Base-by-base conservation (phyloP, 495 filamentous ascomycete species). In the Penicillium dipodomyicola region DNA sequence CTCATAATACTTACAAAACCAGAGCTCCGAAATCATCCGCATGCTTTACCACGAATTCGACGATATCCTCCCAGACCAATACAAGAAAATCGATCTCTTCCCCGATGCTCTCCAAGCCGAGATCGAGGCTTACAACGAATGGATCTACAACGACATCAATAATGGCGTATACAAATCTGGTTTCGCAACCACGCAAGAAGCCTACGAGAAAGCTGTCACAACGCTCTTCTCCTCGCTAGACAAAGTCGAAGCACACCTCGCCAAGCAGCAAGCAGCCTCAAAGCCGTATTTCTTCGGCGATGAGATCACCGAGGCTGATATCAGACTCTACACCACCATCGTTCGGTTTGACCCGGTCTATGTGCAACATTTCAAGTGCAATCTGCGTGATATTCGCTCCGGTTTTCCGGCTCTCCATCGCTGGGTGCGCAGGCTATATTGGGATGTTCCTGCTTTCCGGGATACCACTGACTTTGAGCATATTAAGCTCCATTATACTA, bases 331-430 rank as follows among this genome's bases (percentile, higher is more conserved):
- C 76, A 89, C 90, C 3, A 96, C 91, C 5, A 86, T 96, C 46
- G 73, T 93, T 54, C 83, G 91, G 32, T 96, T 96, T 73, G 91
- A 96, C 63, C 79, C 83, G 12, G 89, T 94, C 40, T 96, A 96
- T 63, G 90, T 95, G 5, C 90, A 94, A 78, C 90, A 95, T 71
- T 96, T 96, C 79, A 96, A 96, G 77, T 92, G 88, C 67, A 96
- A 96, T 68, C 70, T 96, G 39, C 79, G 85, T 8, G 90, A 90
- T 72, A 95, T 96, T 54, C 74, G 92, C 3, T 84, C 82, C 22
- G 91, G 89, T 6, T 93, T 85, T 64, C 88, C 87, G 25, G 72
- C 76, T 51, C 72, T 90, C 43, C 86, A 91, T 61, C 74, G 72
- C 46, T 91, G 88, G 88, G 58, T 90, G 54, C 72, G 87, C 7